Conservation (phyloP, 257 asterid genomes). For the Solanum dulcamara region DNA sequence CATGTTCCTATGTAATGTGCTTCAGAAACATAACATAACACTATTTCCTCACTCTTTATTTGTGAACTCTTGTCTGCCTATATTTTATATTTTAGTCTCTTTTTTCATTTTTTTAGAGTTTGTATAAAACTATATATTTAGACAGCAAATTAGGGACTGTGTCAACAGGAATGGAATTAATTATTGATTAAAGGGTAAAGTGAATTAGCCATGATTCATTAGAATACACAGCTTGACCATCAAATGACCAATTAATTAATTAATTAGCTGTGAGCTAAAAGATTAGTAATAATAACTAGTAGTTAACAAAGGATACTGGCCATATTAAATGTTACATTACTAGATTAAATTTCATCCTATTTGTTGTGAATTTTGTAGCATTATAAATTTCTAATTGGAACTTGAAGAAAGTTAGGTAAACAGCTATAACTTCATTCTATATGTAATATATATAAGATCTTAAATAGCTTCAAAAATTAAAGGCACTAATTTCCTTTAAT, state of each 20-base stretch:
- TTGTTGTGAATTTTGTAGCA: not conserved
- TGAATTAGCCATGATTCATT: not conserved
- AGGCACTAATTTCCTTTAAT: not conserved
- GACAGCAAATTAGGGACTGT: no score
- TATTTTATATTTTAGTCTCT: no score
- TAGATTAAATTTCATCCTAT: not conserved
- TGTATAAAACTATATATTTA: no score
- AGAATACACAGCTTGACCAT: not conserved
- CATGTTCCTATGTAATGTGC: not conserved
- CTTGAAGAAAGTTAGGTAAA: not conserved
- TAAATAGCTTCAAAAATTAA: not conserved
- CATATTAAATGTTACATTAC: not conserved
- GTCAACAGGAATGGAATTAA: not conserved
- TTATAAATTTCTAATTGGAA: not conserved
- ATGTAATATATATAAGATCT: not conserved
- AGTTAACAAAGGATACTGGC: not conserved
- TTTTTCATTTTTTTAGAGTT: no score
- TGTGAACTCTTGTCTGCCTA: no score
- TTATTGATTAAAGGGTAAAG: not conserved
- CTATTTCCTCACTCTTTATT: not conserved
- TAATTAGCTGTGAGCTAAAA: not conserved
- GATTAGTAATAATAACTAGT: not conserved
- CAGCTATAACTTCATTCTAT: not conserved
- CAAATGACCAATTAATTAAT: not conserved
- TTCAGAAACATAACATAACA: no score